Evolutionary conservation across 164 flowering plant genomes (phyloP), one percentile per base, ranked within the genome.

Genomic region (Liriodendron chinense): DNA sequence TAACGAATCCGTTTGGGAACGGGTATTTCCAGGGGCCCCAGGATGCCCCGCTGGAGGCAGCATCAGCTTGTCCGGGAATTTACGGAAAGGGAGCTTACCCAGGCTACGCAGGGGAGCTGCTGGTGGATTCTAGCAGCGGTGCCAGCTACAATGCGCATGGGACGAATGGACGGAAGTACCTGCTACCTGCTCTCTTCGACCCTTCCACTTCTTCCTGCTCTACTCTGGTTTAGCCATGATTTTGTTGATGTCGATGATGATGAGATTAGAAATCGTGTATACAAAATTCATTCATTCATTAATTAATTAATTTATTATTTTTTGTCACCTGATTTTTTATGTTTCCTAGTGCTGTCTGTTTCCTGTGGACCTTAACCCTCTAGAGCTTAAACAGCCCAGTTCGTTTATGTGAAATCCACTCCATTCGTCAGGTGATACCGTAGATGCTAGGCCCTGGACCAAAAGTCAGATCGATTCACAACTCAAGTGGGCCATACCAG

Each of bases 131-230:
- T 47, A 69, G 28, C 26, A 77, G 80, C 0, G 87, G 87, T 1
- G 86, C 78, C 7, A 87, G 90, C 79, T 86, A 83, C 59, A 87
- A 84, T 78, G 86, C 87, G n/a, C 53, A 66, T 1, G 90, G 90
- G 49, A 82, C 72, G 0, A 79, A 79, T 9, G 84, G 82, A 7
- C 79, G 88, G 81, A 87, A 82, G 80, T 87, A 75, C 26, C 68
- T 87, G 56, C 65, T 87, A 6, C 90, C 88, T 0, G 88, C 88
- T 0, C 18, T 87, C 80, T 80, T 80, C 70, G 86, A 87, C 61
- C 83, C 81, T 18, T n/a, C 72, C 7, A 82, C 81, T 2, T 73
- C 77, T 14, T 22, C 73, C 22, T 82, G 85, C 57, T 77, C 81
- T 9, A 69, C 83, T 24, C 56, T 71, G 23, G 75, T 76, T 16